Evolutionary conservation across 192 early-diverging fungal species (phyloP), one percentile per base, ranked within the genome.

Genomic region (Mortierella claussenii): DNA sequence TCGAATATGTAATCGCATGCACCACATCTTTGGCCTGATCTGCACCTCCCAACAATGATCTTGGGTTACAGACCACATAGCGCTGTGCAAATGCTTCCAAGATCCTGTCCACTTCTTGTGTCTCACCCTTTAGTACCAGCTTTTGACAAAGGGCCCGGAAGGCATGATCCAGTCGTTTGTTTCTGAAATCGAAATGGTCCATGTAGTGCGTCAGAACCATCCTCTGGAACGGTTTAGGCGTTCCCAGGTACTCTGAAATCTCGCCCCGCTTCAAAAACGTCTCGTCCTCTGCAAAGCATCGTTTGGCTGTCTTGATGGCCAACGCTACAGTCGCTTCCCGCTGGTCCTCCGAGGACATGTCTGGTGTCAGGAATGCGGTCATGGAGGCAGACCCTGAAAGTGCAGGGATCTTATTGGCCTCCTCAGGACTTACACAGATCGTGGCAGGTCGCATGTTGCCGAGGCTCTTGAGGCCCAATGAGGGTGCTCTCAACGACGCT

Each of bases 31-130:
- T 79, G 30, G 76, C 71, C 10, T 61, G n/a, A 28, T 69, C 68
- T 3, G 68, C 57, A 23, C 57, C 68, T 23, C 83, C 84, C 32
- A 79, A 82, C 1, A 88, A 49, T 27, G 80, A 78, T 52, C 88
- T 80, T 11, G 87, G 85, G 69, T 98, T 98, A 79, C 94, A 96
- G 34, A 88, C 83, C 78, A 90, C 92, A 70, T 90, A 98, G 1
- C 92, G 85, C 55, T 85, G 79, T n/a, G 95, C 86, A 81, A 98
- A 91, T 20, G 83, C 90, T 56, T 89, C 89, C 48, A 99, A 78
- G 40, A 99, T 90, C 28, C 97, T 89, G 80, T 95, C 95, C 31
- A 99, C 90, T 54, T 93, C 87, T 74, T 99, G 97, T 17, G 96
- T 89, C 79, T 99, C 97, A 28, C 92, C 97, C 48, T 91, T 92